Base-by-base conservation (phyloP, 257 asterid genomes). In the Scutellaria barbata region DNA sequence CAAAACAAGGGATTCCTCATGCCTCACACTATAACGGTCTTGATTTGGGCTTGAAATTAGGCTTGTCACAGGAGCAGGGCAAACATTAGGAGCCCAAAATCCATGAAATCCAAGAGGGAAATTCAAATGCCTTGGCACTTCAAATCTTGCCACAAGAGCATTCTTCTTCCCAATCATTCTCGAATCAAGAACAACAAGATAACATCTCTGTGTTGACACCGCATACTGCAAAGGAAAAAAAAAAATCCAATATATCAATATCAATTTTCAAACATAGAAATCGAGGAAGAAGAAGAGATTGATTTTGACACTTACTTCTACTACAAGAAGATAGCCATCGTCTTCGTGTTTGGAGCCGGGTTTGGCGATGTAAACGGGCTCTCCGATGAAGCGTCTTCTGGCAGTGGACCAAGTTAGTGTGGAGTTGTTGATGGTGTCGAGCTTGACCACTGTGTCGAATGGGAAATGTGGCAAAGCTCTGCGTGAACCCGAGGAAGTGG, bases 81-180 rank as follows among this genome's bases (percentile, higher is more conserved):
- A 16, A 1, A 33, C 63, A 46, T 57, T 20, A 4, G 89, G 85
- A 47, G 88, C 91, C 96, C 97, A 91, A 72, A 94, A 88, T 63
- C 96, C 97, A 80, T 94, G 97, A 78, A 94, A 94, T 9, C 98
- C 98, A 9, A 94, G 84, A 56, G 97, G 96, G 58, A 91, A 94
- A 84, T 88, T 89, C 82, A 91, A 69, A 71, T 88, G 82, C 74
- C 83, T 86, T 0, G 99, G 96, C 13, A 91, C 99, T 83, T 89
- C 96, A 83, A 83, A 81, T 33, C 96, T 85, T 16, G 99, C 92
- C 61, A 95, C 90, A n/a, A 92, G 22, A 41, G 82, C 90, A 76
- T 81, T 81, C 47, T 71, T 80, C 75, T 80, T 72, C 55, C 95
- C 98, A 3, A 89, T 83, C 80, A 61, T 59, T 7, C 77, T 84